Evolutionary conservation across 1,284 basidiomycete genomes (phyloP).

Genomic region (Hymenochaete sp.): DNA sequence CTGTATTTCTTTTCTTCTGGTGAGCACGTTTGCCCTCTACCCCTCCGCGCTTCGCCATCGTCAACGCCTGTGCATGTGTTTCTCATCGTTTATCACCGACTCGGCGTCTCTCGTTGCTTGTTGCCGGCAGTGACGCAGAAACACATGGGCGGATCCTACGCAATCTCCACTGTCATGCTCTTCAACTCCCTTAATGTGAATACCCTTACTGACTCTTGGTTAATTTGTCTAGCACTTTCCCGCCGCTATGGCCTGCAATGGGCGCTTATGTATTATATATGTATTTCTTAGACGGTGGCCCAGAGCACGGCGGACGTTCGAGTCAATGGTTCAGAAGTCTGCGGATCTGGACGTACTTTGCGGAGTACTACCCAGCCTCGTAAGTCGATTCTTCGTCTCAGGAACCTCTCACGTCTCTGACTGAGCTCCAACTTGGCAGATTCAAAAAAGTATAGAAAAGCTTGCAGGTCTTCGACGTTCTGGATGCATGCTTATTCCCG

Average conservation of each 20-base stretch:
- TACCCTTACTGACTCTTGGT: background rate
- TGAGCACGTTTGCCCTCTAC: constrained; percentile 39
- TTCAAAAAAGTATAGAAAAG: background rate
- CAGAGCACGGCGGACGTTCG: constrained; percentile 70
- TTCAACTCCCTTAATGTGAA: no score
- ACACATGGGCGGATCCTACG: no score
- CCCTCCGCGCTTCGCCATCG: constrained; percentile 5
- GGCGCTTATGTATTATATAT: constrained; percentile 82
- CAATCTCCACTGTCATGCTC: no score
- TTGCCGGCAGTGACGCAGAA: background rate
- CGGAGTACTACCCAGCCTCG: constrained; percentile 89
- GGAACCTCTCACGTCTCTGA: background rate
- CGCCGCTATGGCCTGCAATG: constrained; percentile 81
- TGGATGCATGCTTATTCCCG: background rate
- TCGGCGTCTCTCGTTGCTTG: background rate
- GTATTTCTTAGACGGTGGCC: constrained; percentile 65
- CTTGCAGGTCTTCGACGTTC: constrained; percentile 8
- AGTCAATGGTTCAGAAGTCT: constrained; percentile 70
- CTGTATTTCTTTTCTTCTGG: constrained; percentile 74
- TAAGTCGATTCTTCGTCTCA: constrained; percentile 35
- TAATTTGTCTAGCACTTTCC: constrained; percentile 74
- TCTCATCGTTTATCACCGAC: constrained; percentile 1
- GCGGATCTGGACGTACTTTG: constrained; percentile 78
- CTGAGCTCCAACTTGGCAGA: background rate
- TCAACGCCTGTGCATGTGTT: background rate